A percentile compares a stretch with the other conserved stretches of the same genome.
phyloP scores from a whole-genome alignment of 805 yeast genomes.

The Candida golubevii region DNA sequence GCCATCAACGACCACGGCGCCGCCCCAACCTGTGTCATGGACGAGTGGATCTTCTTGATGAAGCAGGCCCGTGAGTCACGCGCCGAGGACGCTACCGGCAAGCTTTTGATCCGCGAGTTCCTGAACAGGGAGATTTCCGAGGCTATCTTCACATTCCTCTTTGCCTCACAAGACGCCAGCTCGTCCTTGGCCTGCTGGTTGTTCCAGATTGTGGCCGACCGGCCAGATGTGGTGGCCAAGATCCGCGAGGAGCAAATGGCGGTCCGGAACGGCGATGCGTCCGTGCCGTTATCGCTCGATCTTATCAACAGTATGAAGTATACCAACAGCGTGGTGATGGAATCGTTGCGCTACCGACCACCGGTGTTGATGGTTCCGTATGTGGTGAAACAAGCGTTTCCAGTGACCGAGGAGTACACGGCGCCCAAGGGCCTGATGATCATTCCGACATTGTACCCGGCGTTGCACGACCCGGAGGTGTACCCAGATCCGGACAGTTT shows the following conservation, averaged over 20 bases:
- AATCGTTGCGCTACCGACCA: conserved; percentile 90
- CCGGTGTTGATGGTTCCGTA: conserved; percentile 99
- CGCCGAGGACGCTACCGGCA: conserved; percentile 48
- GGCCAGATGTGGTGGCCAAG: conserved; percentile 84
- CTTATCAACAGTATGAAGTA: conserved; percentile 83
- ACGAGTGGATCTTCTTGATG: conserved; percentile 91
- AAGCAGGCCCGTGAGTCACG: conserved; percentile 57
- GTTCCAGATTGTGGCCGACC: conserved; percentile 92
- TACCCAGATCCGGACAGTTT: conserved; percentile 92
- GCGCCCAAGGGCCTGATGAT: conserved; percentile 98
- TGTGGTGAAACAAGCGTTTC: conserved; percentile 82
- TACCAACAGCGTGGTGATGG: conserved; percentile 88
- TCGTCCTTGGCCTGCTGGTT: conserved; percentile 97
- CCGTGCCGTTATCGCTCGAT: conserved; percentile 56
- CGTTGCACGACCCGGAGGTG: conserved; percentile 95
- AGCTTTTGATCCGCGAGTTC: conserved; percentile 72
- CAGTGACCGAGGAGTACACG: conserved; percentile 75
- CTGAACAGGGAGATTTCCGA: conserved; percentile 90
- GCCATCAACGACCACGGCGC: conserved; percentile 71
- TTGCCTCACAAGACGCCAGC: conserved; percentile 98
- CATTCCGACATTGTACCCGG: conserved; percentile 92
- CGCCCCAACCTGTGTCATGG: conserved; percentile 84
- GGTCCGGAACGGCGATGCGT: conserved; percentile 75
- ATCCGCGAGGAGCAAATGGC: conserved; percentile 88
- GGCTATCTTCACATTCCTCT: conserved; percentile 92